phyloP scores from a whole-genome alignment of 106 monocot species.

The Narthecium ossifragum region DNA sequence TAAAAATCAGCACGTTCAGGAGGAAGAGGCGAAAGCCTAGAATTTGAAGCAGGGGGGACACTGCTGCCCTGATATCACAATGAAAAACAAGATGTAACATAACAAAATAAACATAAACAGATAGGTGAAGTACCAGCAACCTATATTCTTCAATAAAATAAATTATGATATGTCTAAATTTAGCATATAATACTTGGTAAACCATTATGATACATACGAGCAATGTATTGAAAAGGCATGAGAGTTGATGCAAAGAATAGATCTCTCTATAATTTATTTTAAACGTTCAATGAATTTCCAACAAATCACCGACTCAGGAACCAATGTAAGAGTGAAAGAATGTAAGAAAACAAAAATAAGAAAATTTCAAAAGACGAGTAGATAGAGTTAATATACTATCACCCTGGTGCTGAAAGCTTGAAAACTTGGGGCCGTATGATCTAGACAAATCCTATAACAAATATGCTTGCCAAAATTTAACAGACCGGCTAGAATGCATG shows the following conservation, averaged over 20 bases:
- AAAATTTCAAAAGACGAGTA: neutral
- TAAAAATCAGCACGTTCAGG: constrained; percentile 50
- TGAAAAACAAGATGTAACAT: neutral
- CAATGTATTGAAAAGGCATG: neutral
- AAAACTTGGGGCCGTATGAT: too few species aligned
- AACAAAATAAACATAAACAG: neutral
- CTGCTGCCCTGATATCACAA: constrained; percentile 19
- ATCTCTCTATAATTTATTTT: too few species aligned
- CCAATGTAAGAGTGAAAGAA: neutral
- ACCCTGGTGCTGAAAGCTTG: neutral
- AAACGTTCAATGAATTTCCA: neutral
- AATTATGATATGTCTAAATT: too few species aligned
- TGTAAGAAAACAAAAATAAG: neutral
- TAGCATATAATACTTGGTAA: neutral
- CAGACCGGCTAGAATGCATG: neutral
- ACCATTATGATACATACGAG: neutral
- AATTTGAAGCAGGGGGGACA: constrained; percentile 44
- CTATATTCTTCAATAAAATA: neutral
- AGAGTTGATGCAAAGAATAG: neutral
- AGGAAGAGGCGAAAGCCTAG: constrained; percentile 47
- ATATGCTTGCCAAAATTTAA: neutral
- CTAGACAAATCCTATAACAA: too few species aligned
- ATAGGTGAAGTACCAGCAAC: neutral
- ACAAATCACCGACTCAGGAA: neutral
- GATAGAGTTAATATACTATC: neutral